Conservation (phyloP, 352 stramenopile genomes). For the Globisporangium paddicum region DNA sequence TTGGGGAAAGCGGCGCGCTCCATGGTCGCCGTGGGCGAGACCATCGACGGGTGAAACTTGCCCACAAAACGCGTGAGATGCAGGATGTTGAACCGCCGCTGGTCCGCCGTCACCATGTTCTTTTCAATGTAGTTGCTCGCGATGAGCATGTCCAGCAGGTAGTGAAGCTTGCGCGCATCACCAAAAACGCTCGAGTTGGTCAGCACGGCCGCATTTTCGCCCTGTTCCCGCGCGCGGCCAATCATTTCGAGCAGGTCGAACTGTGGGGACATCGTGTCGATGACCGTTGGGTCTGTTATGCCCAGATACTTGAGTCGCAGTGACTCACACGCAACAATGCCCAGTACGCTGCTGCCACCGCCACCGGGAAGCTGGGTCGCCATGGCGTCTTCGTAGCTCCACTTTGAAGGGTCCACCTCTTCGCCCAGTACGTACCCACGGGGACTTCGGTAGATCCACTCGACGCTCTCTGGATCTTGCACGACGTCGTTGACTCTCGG, state of each 20-base stretch:
- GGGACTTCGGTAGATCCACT: conserved; percentile 60
- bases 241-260: conserved; percentile 82
- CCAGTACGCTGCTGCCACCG: conserved; percentile 42
- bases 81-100: conserved; percentile 77
- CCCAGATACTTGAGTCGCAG: conserved; percentile 68
- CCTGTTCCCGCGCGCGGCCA: conserved; percentile 44
- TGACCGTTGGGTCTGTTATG: conserved; percentile 38
- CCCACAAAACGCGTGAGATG: conserved; percentile 61
- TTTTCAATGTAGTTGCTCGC: conserved; percentile 56
- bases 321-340: conserved; percentile 64
- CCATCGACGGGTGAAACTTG: conserved; percentile 67
- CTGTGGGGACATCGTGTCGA: conserved; percentile 61
- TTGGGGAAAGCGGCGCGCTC: conserved; percentile 59
- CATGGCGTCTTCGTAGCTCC: conserved; percentile 64
- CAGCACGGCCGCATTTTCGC: conserved; percentile 57
- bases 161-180: conserved; percentile 73
- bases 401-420: conserved; percentile 38
- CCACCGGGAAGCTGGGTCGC: conserved; percentile 11
- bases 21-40: conserved; percentile 46
- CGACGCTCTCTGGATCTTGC: conserved; percentile 28
- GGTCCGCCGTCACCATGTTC: conserved; percentile 68
- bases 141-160: conserved; percentile 79
- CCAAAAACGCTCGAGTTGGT: conserved; percentile 55
- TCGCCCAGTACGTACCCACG: conserved; percentile 55
- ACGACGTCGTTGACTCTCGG: conserved; percentile 8